A percentile compares a stretch with the other conserved stretches of the same genome.
phyloP scores from a whole-genome alignment of 148 eudicot species.

The Cornus florida region DNA sequence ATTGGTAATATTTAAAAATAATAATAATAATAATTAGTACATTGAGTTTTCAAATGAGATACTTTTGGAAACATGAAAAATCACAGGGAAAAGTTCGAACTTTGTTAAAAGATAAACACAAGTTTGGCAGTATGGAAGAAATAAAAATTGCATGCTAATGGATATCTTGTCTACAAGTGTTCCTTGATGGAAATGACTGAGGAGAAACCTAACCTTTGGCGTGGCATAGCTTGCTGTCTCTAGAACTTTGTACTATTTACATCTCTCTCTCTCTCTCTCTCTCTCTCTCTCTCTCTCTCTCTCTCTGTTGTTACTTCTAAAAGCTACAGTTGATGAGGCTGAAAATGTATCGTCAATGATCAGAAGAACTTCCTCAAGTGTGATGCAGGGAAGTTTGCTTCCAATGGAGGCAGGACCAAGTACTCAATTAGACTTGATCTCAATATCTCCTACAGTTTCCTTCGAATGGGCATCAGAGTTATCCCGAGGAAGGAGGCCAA shows the following conservation, averaged over 20 bases:
- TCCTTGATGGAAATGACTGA: too few relatives aligned
- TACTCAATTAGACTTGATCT: constrained; percentile 68
- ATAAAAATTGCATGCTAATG: too few relatives aligned
- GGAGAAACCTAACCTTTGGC: too few relatives aligned
- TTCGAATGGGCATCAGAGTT: constrained; percentile 34
- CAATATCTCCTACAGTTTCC: constrained; percentile 53
- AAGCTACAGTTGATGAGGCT: not conserved
- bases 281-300: not conserved
- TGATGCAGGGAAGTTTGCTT: not conserved
- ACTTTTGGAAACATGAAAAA: too few relatives aligned
- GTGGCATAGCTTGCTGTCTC: too few relatives aligned
- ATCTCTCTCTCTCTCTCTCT: constrained; percentile 2
- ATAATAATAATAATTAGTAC: too few relatives aligned
- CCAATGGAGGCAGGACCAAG: not conserved
- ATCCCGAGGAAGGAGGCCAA: constrained; percentile 74
- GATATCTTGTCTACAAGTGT: too few relatives aligned
- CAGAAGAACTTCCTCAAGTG: not conserved
- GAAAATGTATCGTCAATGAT: not conserved
- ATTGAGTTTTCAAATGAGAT: too few relatives aligned
- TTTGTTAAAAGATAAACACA: too few relatives aligned
- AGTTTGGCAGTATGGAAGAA: too few relatives aligned
- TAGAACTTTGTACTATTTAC: not conserved
- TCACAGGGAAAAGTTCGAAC: too few relatives aligned
- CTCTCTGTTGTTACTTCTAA: not conserved
- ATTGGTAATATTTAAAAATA: too few relatives aligned